Conservation (phyloP, 495 filamentous ascomycete species). For the Aspergillus avenaceus region DNA sequence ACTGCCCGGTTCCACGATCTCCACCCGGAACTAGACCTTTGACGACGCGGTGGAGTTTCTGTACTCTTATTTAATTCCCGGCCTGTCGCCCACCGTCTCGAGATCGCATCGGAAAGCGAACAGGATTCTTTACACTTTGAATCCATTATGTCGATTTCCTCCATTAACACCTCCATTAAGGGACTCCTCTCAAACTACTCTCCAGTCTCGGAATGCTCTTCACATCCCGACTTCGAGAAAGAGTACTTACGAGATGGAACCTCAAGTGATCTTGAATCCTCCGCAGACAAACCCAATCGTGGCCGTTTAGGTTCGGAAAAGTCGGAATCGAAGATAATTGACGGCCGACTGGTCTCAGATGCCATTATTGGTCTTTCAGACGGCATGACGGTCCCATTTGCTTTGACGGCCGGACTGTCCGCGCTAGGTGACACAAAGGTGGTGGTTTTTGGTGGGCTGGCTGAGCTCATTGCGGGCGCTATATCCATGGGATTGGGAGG, state of each 20-base stretch:
- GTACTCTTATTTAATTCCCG: background rate
- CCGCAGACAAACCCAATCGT: conserved; percentile 9
- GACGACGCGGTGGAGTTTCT: background rate
- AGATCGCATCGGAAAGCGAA: background rate
- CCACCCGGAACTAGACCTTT: background rate
- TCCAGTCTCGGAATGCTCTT: conserved; percentile 26
- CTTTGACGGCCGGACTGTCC: conserved; percentile 54
- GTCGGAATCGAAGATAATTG: conserved; percentile 27
- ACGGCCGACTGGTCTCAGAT: conserved; percentile 53
- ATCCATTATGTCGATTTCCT: conserved; percentile 33
- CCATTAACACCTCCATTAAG: conserved; percentile 29
- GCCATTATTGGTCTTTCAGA: conserved; percentile 60
- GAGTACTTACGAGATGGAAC: conserved; percentile 19
- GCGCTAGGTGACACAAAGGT: conserved; percentile 50
- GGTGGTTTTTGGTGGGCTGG: conserved; percentile 55
- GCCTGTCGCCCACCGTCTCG: background rate
- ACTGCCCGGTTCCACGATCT: background rate
- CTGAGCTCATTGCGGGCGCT: conserved; percentile 55
- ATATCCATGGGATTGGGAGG: conserved; percentile 59
- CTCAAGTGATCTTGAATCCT: conserved; percentile 18
- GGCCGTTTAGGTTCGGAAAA: conserved; percentile 5
- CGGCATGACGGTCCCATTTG: conserved; percentile 59
- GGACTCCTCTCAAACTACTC: conserved; percentile 38
- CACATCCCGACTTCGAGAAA: conserved; percentile 36
- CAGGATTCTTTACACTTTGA: background rate